Evolutionary conservation across 345 rosid genomes (phyloP), one percentile per base, ranked within the genome.

Genomic region (Camelina sativa): DNA sequence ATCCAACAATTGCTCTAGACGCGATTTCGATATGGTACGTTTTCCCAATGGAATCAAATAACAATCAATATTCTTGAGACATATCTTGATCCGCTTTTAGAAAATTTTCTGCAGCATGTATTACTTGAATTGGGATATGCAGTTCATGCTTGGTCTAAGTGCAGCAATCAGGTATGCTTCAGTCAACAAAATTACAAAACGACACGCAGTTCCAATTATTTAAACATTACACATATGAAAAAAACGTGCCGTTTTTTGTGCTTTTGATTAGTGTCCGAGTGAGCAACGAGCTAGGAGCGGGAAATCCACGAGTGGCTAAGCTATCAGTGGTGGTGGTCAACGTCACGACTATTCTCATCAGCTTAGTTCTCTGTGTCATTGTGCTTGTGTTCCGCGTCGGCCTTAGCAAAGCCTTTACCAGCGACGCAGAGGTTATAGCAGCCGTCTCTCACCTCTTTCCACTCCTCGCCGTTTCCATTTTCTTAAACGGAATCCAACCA

Each of bases 271-370:
- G 97, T 47, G 85, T 92, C 56, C 86, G 97, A 48, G 91, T 95
- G 52, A 79, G 97, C 57, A 92, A 95, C 19, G 99, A 95, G 86
- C 89, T 95, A 2, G 97, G 99, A 66, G 97, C 96, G 7, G 96
- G 87, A 0, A 87, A 90, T 71, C 88, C 97, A 23, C 70, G 76
- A 55, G 93, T 89, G 0, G 89, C 99, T 12, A 95, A 81, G 67
- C 78, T 91, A 37, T 83, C 97, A 5, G 97, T 92, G 15, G 11
- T 88, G 2, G 94, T 95, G n/a, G 97, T 90, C 58, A 92, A 73
- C 56, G 76, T 44, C 11, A 87, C 92, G 7, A 87, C 92, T 73
- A 64, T 90, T 30, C 48, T 84, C 40, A 85, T 95, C 2, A 92
- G 97, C 44, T 40, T 82, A 61, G 28, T 89, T 35, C 85, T 95